These are phyloP conservation scores for Candida andamanensis DNA, from an alignment of 805 yeast species.

Conservation along the genomic window DNA sequence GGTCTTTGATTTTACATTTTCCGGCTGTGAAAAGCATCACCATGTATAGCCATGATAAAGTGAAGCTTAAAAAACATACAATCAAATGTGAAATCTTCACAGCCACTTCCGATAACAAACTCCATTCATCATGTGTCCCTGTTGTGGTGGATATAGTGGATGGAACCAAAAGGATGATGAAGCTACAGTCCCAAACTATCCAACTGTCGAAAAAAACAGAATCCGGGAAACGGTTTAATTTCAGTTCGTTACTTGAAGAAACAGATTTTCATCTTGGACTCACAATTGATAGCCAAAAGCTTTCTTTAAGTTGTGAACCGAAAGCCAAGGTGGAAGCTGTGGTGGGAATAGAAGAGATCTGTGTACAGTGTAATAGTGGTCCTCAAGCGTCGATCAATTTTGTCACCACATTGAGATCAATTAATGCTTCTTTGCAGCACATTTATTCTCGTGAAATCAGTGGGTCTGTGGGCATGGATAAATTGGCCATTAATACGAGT, in stretches of 20 bases:
- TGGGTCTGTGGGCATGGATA: constrained; percentile 53
- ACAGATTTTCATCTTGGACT: constrained; percentile 61
- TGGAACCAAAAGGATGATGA: constrained; percentile 46
- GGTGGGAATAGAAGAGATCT: constrained; percentile 67
- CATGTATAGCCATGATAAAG: constrained; percentile 43
- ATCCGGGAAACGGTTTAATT: constrained; percentile 7
- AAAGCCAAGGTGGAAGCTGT: constrained; percentile 88
- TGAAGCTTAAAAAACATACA: constrained; percentile 36
- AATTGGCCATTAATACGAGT: constrained; percentile 44
- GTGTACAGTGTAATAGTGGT: constrained; percentile 51
- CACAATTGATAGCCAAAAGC: constrained; percentile 63
- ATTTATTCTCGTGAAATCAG: constrained; percentile 86
- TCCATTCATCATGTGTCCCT: constrained; percentile 76
- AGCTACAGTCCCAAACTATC: constrained; percentile 3
- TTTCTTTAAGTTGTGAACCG: constrained; percentile 87
- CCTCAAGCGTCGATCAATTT: constrained; percentile 37
- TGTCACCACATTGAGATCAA: constrained; percentile 45
- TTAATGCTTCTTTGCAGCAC: constrained; percentile 77
- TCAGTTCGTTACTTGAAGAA: constrained; percentile 39
- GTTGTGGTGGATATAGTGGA: constrained; percentile 56
- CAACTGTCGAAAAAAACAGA: not conserved
- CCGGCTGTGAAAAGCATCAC: constrained; percentile 66
- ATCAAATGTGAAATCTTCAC: constrained; percentile 52
- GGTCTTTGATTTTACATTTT: constrained; percentile 61
- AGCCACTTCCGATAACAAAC: constrained; percentile 64